Evolutionary conservation across 1,284 basidiomycete genomes (phyloP).

Genomic region (Tausonia pullulans): DNA sequence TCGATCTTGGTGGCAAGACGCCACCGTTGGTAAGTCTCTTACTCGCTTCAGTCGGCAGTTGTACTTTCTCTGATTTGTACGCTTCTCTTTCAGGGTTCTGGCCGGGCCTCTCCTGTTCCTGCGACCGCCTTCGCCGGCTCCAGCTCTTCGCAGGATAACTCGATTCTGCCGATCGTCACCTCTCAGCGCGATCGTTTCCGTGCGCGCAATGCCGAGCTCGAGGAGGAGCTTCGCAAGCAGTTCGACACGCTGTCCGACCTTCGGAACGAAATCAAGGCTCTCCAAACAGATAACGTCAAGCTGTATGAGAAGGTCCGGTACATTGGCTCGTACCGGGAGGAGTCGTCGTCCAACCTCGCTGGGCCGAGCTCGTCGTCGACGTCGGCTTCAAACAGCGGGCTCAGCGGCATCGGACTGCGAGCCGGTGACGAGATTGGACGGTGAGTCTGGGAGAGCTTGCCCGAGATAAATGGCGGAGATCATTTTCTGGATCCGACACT

Average conservation of each 20-base stretch:
- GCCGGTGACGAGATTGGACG: slow-evolving; percentile 21
- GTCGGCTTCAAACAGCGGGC: background rate
- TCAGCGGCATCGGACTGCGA: slow-evolving; percentile 22
- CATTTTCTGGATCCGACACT: too few relatives aligned
- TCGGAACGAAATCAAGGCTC: slow-evolving; percentile 70
- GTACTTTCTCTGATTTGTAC: too few relatives aligned
- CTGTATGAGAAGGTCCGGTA: slow-evolving; percentile 94
- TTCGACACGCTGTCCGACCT: slow-evolving; percentile 86
- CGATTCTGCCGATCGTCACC: slow-evolving; percentile 90
- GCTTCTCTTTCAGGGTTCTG: too few relatives aligned
- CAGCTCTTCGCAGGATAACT: slow-evolving; percentile 53
- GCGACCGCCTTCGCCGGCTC: background rate
- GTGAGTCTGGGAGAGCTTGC: too few relatives aligned
- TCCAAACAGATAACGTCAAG: slow-evolving; percentile 87
- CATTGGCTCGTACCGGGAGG: slow-evolving; percentile 84
- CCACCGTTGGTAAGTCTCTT: slow-evolving; percentile 29
- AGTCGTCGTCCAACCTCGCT: slow-evolving; percentile 25
- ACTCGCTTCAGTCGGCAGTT: background rate
- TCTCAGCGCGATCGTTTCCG: slow-evolving; percentile 92
- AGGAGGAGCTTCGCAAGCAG: slow-evolving; percentile 92
- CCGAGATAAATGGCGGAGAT: slow-evolving; percentile 44
- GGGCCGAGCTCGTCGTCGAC: background rate
- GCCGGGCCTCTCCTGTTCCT: too few relatives aligned
- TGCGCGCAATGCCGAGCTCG: slow-evolving; percentile 87
- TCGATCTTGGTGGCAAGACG: slow-evolving; percentile 51